Conservation (phyloP, 2,329 filamentous ascomycete genomes). For the Xylaria sp. region DNA sequence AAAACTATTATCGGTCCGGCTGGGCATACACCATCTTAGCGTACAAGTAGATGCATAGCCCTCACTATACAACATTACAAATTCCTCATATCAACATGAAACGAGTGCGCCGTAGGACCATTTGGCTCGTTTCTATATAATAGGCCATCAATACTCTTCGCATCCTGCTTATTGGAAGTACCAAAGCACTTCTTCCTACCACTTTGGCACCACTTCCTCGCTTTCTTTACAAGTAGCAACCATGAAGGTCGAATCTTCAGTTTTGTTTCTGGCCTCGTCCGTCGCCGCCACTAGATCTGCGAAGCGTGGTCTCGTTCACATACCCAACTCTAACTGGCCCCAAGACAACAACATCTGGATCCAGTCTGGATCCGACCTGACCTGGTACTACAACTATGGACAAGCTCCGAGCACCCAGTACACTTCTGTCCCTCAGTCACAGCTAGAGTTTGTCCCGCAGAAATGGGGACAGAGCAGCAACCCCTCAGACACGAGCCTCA, state of each 20-base stretch:
- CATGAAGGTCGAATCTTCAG: background rate
- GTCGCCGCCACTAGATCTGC: background rate
- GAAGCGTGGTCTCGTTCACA: background rate
- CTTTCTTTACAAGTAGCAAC: background rate
- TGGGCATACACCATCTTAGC: background rate
- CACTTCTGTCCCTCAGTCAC: background rate
- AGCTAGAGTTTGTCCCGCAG: conserved; percentile 4
- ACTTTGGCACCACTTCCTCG: background rate
- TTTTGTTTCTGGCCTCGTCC: background rate
- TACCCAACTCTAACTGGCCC: conserved; percentile 2
- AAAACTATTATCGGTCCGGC: background rate
- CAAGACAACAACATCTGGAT: conserved; percentile 1
- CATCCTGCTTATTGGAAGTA: background rate
- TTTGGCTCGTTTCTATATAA: background rate
- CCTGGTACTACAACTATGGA: conserved; percentile 6
- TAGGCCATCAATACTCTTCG: background rate
- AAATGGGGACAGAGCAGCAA: conserved; percentile 5
- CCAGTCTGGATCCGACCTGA: background rate
- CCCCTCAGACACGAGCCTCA: background rate
- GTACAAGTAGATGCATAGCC: background rate
- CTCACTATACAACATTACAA: background rate
- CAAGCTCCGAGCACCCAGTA: background rate
- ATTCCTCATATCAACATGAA: background rate
- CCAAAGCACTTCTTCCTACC: background rate
- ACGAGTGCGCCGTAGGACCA: background rate